These are phyloP conservation scores for Aspergillus incahuasiensis DNA, from an alignment of 495 filamentous ascomycete genomes.

Conservation along the genomic window DNA sequence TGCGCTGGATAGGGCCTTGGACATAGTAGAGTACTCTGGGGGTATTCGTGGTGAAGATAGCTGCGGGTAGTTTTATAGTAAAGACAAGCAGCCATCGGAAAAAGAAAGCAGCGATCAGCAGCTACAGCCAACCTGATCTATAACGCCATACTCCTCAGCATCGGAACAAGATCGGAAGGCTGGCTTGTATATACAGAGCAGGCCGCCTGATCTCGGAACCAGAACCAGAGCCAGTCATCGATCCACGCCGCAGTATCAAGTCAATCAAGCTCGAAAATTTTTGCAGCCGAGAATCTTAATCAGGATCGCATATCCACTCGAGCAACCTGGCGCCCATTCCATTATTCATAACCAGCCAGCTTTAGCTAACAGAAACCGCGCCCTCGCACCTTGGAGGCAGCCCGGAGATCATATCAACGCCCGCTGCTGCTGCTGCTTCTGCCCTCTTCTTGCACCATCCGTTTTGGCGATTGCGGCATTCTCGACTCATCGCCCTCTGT, in stretches of 20 bases:
- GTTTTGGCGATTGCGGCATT: constrained; percentile 23
- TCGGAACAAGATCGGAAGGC: constrained; percentile 12
- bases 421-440: neutral
- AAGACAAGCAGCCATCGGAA: neutral
- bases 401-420: constrained; percentile 3
- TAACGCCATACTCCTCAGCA: neutral
- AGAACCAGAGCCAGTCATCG: neutral
- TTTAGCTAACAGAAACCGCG: constrained; percentile 21
- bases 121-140: too few relatives aligned
- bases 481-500: constrained; percentile 12
- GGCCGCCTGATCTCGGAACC: neutral
- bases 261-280: constrained; percentile 2
- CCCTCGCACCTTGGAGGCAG: constrained; percentile 11
- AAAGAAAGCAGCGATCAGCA: neutral
- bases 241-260: neutral
- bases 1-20: neutral
- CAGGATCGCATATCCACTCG: constrained; percentile 7
- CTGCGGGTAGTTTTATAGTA: neutral
- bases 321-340: constrained; percentile 2
- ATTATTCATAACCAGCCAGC: constrained; percentile 18
- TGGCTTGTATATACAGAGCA: neutral
- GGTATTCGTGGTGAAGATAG: too few relatives aligned
- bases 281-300: constrained; percentile 6
- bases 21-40: too few relatives aligned
- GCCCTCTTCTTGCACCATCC: constrained; percentile 19